Evolutionary conservation across 2,329 filamentous ascomycete genomes (phyloP), one percentile per base, ranked within the genome.

Genomic region (Epichloe festucae): DNA sequence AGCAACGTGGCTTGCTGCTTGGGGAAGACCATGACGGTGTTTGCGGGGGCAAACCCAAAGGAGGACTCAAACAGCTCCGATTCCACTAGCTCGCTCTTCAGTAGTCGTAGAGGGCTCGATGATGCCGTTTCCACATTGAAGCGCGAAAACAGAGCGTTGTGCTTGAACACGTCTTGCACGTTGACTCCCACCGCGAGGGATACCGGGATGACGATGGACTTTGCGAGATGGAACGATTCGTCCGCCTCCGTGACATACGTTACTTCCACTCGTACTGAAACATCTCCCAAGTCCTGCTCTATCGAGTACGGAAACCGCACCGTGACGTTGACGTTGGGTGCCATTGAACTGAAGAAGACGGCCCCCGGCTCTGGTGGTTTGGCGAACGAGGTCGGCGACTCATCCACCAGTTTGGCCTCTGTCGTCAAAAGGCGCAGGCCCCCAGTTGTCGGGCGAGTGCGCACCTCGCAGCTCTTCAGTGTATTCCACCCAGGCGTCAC

Each of bases 101-200:
- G 74, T 6, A 98, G 70, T 4, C 85, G 78, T 10, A 97, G 66
- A 0, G 93, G 93, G 34, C 84, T 82, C 23, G 78, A 66, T 52
- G 77, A 87, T 1, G 88, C 85, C 0, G 90, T 89, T 12, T 88
- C 89, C 49, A 98, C 84, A 14, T 87, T 95, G 65, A 98, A 98
- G 10, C 85, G 84, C 0, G 90, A 96, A 62, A 93, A 93, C 0
- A 97, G 74, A 0, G 81, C 76, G 7, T 82, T 72, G 56, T 88
- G 81, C 63, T 95, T 95, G 73, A 97, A 97, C 31, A 94, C 81
- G 59, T 98, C 93, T 61, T 97, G 90, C 5, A 98, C 93, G 57
- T 97, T 97, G 55, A 98, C 93, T 3, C 91, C 90, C 3, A 98
- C 75, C 0, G 89, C 87, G 4, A 98, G 73, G 1, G 85, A 78